Evolutionary conservation across 1,139 yeast species (phyloP), one percentile per base, ranked within the genome.

Genomic region (Kodamaea derodonti): DNA sequence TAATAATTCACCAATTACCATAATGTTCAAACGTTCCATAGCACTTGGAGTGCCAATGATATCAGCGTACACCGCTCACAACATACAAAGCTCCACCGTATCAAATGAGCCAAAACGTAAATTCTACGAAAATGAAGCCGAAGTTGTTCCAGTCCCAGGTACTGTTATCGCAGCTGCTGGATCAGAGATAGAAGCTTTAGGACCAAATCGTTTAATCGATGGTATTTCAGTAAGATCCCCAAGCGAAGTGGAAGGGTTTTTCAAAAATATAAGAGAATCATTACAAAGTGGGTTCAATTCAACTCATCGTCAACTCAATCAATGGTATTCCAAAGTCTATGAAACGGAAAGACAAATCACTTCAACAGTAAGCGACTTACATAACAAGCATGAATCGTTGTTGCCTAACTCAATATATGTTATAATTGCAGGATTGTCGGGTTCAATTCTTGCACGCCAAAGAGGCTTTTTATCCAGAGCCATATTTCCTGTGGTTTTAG

Each of bases 371-470:
- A 75, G 92, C 20, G 69, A 69, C 14, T 69, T 92, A 46, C 92
- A 84, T 57, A 75, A 78, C 46, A 79, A 72, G 45, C 65, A 74
- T 34, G 97, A 88, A 58, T 85, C 80, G 40, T 61, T 90, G 35
- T 65, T 84, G 31, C 95, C 97, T 9, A 87, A 86, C 40, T 62
- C 82, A 4, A 62, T 86, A 18, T 88, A 85, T 52, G 69, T 86
- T 18, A 52, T 78, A 10, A 77, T 88, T 28, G 92, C 90, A n/a
- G 72, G 80, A 2, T 72, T 90, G 48, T 67, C 94, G 4, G 97
- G 97, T 34, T 76, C 86, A 20, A 80, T 92, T 32, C 56, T 84
- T 33, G 78, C 95, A 3, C 86, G 95, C 52, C 80, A 80, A 49
- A 73, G 86, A 41, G 76, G 79, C 31, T 40, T 83, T 11, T 35